A percentile compares a stretch with the other conserved stretches of the same genome.
phyloP scores from a whole-genome alignment of 2,329 filamentous ascomycete species.

The Eutypella sp. region DNA sequence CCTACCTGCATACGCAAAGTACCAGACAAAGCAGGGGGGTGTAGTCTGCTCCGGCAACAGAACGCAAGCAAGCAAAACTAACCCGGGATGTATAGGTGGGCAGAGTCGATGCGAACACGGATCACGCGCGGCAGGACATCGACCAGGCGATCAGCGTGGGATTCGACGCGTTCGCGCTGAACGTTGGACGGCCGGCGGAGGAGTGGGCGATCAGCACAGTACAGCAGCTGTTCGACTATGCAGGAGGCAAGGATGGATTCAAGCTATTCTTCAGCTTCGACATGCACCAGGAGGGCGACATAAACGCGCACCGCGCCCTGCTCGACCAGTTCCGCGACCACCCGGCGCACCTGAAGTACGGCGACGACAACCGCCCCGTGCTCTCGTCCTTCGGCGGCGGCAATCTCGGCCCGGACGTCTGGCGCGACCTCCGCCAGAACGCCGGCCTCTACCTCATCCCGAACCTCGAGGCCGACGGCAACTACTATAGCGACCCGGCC shows the following conservation, averaged over 20 bases:
- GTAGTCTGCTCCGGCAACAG: not conserved
- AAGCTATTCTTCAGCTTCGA: conserved; percentile 34
- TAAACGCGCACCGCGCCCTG: conserved; percentile 19
- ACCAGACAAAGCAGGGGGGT: no score
- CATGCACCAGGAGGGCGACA: conserved; percentile 20
- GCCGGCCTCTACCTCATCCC: conserved; percentile 30
- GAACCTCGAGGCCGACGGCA: conserved; percentile 23
- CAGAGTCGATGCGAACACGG: conserved; percentile 14
- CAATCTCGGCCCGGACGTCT: conserved; percentile 17
- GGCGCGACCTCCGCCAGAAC: conserved; percentile 22
- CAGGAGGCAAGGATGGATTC: conserved; percentile 22
- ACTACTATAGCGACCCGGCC: conserved; percentile 26
- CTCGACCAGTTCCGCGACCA: conserved; percentile 20
- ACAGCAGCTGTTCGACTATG: conserved; percentile 26
- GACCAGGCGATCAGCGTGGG: conserved; percentile 24
- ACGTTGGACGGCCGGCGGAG: conserved; percentile 24
- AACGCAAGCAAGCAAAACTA: conserved; percentile 5
- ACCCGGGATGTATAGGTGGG: conserved; percentile 8
- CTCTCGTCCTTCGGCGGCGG: conserved; percentile 27
- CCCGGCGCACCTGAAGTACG: conserved; percentile 25
- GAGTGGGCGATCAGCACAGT: conserved; percentile 21
- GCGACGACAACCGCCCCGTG: conserved; percentile 22
- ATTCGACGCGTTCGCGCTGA: conserved; percentile 30
- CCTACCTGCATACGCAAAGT: no score
- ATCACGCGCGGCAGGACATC: conserved; percentile 24